These are phyloP conservation scores for Mortierella sp. DNA, from an alignment of 371 early-diverging fungal species.

Conservation along the genomic window DNA sequence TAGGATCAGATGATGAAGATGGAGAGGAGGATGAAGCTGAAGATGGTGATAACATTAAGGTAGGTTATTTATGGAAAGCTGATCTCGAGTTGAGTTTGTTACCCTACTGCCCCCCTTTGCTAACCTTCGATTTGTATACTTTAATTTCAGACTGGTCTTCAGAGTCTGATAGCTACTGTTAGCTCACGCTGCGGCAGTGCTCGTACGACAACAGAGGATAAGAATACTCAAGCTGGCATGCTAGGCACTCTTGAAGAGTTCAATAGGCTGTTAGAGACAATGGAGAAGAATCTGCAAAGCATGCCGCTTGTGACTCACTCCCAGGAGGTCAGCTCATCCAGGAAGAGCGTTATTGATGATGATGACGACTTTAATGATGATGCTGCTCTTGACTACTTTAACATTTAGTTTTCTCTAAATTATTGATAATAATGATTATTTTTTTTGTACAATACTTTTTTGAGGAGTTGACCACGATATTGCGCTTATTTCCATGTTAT, in stretches of 20 bases:
- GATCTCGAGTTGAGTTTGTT: not conserved
- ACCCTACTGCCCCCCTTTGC: not conserved
- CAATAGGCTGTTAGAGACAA: constrained; percentile 29
- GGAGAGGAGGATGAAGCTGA: constrained; percentile 12
- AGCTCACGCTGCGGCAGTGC: constrained; percentile 30
- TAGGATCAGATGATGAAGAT: constrained; percentile 23
- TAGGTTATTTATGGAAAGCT: not conserved
- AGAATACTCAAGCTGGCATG: constrained; percentile 24
- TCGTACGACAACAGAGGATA: not conserved
- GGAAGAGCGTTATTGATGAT: not conserved
- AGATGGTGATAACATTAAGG: constrained; percentile 18
- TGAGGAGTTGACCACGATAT: no score
- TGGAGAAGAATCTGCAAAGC: constrained; percentile 20
- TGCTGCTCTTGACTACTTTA: not conserved
- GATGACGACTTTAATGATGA: constrained; percentile 12
- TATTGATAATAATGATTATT: not conserved
- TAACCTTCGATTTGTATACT: not conserved
- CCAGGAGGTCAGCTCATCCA: constrained; percentile 15
- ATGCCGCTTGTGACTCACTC: constrained; percentile 18
- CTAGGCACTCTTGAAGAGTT: constrained; percentile 41
- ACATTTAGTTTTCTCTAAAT: not conserved
- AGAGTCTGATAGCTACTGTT: constrained; percentile 44
- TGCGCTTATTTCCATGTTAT: no score
- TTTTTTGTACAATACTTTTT: not conserved
- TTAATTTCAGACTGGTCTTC: constrained; percentile 34